Base-by-base conservation (phyloP, 148 eudicot genomes). In the Arctostaphylos glauca region DNA sequence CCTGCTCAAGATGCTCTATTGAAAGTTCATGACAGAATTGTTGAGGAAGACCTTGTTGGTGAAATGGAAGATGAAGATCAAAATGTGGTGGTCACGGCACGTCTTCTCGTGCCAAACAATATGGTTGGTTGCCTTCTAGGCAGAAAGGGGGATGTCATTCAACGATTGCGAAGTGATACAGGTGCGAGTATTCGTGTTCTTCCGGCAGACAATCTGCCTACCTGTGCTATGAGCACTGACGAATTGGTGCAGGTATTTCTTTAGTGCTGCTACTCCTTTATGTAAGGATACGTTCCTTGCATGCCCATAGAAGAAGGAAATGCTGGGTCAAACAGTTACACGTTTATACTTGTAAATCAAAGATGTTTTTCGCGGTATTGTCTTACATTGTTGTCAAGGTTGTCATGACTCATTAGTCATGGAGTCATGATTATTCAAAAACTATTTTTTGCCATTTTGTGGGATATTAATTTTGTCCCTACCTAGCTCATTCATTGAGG, bases 1-100 rank as follows among this genome's bases (percentile, higher is more conserved):
- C 87, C 93, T 58, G 95, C 97, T 7, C 97, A 93, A 83, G 92
- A 88, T 84, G 97, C 97, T 86, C 91, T 93, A 13, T 25, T 92
- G 80, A 92, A 84, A 91, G 97, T 93, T 82, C 94, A 93, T 84
- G 91, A 90, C 48, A 86, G 92, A 85, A 91, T 93, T 25, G 82
- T 91, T 55, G 92, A 86, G 83, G 97, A 92, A 81, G 95, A 93
- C 72, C 79, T 92, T 82, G 43, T 82, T 78, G 88, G 86, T 76
- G 91, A 85, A 83, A 49, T 60, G 82, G 89, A 84, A 76, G 89
- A 83, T 43, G 85, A 77, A 66, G 87, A 87, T 25, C 87, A 86
- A 59, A 73, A 31, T 70, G 87, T 80, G 19, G 87, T 91, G 15
- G 88, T 94, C 55, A 88, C 90, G 71, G 89, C 92, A 56, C 93